Percentiles rank a stretch among this genome's conserved stretches.
These are phyloP conservation scores for Rubia yunnanensis DNA, from an alignment of 257 asterid species.

Conservation along the genomic window DNA sequence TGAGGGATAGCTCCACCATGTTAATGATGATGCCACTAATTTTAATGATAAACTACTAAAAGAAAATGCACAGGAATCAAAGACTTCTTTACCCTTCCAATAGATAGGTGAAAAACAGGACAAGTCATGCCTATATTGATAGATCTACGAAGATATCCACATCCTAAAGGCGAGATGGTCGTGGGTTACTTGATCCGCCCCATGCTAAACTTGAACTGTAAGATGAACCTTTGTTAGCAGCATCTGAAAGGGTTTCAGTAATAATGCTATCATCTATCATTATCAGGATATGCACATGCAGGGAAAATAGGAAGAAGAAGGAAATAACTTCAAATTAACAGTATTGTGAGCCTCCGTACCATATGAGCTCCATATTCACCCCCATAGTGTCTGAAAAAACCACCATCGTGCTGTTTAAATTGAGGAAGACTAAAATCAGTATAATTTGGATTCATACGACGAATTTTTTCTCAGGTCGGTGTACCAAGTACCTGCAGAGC, in stretches of 20 bases:
- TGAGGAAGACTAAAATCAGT: constrained; percentile 90
- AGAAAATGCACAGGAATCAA: constrained; percentile 28
- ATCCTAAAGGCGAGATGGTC: constrained; percentile 58
- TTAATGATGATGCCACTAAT: constrained; percentile 22
- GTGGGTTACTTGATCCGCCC: constrained; percentile 63
- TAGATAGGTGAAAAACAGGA: constrained; percentile 29
- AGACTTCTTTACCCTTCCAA: constrained; percentile 37
- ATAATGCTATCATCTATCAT: neutral
- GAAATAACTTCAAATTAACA: constrained; percentile 9
- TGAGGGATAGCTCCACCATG: constrained; percentile 16
- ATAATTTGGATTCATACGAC: constrained; percentile 91
- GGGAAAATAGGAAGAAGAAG: neutral
- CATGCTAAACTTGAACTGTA: constrained; percentile 70
- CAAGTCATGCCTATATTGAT: constrained; percentile 15
- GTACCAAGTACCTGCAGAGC: constrained; percentile 81
- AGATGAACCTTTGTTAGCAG: constrained; percentile 50
- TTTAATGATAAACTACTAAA: constrained; percentile 24
- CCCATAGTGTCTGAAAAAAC: constrained; percentile 46
- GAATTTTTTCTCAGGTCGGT: constrained; percentile 89
- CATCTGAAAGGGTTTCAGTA: constrained; percentile 33
- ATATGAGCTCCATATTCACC: constrained; percentile 56
- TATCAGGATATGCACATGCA: neutral
- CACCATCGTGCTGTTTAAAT: constrained; percentile 43
- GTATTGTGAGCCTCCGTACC: constrained; percentile 44
- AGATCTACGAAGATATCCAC: constrained; percentile 20